These are phyloP conservation scores for Glonium stellatum DNA, from an alignment of 495 filamentous ascomycete genomes.

Conservation along the genomic window DNA sequence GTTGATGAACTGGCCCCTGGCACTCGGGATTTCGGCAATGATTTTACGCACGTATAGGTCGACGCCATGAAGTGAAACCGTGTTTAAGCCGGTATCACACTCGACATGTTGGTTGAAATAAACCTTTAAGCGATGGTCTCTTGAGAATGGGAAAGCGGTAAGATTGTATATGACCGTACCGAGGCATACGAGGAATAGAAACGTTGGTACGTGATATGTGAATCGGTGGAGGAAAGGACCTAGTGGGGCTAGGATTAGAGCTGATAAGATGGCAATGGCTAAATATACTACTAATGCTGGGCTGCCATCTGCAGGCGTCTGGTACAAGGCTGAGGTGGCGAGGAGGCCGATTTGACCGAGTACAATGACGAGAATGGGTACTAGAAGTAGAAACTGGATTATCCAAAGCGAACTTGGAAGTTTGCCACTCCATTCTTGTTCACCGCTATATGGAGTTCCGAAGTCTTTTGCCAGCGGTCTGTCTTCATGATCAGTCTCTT, in stretches of 20 bases:
- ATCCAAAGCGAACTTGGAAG: conserved; percentile 82
- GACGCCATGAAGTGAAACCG: conserved; percentile 64
- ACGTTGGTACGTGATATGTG: conserved; percentile 71
- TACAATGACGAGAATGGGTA: conserved; percentile 68
- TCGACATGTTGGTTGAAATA: conserved; percentile 81
- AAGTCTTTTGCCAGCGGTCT: conserved; percentile 33
- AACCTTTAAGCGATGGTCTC: conserved; percentile 68
- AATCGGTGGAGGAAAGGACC: conserved; percentile 82
- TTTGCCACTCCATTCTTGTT: conserved; percentile 77
- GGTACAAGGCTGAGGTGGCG: conserved; percentile 61
- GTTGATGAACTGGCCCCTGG: conserved; percentile 51
- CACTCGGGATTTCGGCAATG: conserved; percentile 62
- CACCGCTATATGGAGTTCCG: conserved; percentile 58
- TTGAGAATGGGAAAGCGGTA: conserved; percentile 79
- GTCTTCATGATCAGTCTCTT: conserved; percentile 29
- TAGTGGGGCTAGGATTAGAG: conserved; percentile 69
- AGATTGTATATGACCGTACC: conserved; percentile 84
- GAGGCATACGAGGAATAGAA: conserved; percentile 64
- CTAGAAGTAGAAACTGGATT: conserved; percentile 72
- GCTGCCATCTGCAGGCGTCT: conserved; percentile 63
- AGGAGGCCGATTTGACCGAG: conserved; percentile 67
- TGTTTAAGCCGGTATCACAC: conserved; percentile 62
- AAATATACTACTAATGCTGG: conserved; percentile 53
- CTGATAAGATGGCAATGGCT: conserved; percentile 55
- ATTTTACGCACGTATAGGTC: conserved; percentile 62